Base-by-base conservation (phyloP, 2,329 filamentous ascomycete genomes). In the Cladobotryum protrusum region DNA sequence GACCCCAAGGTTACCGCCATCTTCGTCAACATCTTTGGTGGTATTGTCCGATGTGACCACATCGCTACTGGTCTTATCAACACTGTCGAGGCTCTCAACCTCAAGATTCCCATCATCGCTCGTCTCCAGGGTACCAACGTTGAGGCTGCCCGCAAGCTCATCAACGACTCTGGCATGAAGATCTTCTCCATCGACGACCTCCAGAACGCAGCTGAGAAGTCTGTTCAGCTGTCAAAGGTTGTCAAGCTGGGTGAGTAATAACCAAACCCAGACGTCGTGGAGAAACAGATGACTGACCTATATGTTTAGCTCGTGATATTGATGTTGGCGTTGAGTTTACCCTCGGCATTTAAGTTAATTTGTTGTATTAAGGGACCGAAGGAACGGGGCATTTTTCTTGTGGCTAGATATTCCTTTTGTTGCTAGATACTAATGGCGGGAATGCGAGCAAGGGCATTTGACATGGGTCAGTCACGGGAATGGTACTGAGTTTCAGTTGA, bases 1-100 rank as follows among this genome's bases (percentile, higher is more conserved):
- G 93, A 99, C 72, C 84, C 90, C 67, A 97, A 97, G 81, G 93
- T 99, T 59, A 92, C 91, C 46, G 93, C 93, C 65, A 93, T 99
- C 76, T 99, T 99, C 63, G 93, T 99, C 78, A 99, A 99, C 83
- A 99, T 99, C 72, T 99, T 99, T 68, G 93, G 93, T 69, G 93
- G 93, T 75, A 99, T 99, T 63, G 93, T 99, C 61, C 85, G 93
- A 65, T 99, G 93, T 70, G 93, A 99, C 70, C 90, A 89, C 65
- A 99, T 99, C 68, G 93, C 93, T 59, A 87, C 91, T 73, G 93
- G 93, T 66, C 80, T 99, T 62, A 95, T 99, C 77, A 86, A 89
- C 69, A 95, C 96, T 51, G 93, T 93, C 55, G 82, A 96, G 77
- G 83, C 83, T 65, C 91, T 99, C 80, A 91, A 96, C 78, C 83